Conservation (phyloP, 2,329 filamentous ascomycete genomes). For the Cercospora citrullina region DNA sequence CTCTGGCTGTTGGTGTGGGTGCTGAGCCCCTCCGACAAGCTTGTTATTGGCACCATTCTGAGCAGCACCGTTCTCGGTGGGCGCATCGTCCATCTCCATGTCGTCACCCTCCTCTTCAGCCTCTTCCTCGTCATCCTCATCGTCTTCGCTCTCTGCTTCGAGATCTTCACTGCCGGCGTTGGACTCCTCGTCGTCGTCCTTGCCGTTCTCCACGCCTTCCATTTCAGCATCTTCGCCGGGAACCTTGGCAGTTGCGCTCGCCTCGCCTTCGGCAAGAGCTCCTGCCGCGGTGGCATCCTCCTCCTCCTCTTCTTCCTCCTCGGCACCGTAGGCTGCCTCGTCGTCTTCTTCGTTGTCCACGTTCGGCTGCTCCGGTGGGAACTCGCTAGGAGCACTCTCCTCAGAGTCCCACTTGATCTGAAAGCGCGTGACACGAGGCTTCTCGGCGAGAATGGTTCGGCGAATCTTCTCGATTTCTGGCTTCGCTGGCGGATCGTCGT, state of each 20-base stretch:
- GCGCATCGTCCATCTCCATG: constrained; percentile 36
- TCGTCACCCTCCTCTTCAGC: constrained; percentile 41
- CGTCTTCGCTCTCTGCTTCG: constrained; percentile 46
- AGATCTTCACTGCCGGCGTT: constrained; percentile 60
- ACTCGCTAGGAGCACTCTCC: constrained; percentile 91
- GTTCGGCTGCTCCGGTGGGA: constrained; percentile 95
- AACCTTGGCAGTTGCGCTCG: constrained; percentile 16
- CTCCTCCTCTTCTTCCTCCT: constrained; percentile 71
- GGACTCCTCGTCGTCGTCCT: constrained; percentile 67
- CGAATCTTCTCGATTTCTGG: constrained; percentile 88
- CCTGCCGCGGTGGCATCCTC: constrained; percentile 55
- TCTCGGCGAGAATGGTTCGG: constrained; percentile 91
- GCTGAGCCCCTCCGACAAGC: constrained; percentile 6
- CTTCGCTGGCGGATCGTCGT: constrained; percentile 85
- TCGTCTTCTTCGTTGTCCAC: constrained; percentile 85
- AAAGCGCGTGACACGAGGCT: constrained; percentile 95
- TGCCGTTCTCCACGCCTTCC: constrained; percentile 63
- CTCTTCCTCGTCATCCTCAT: constrained; percentile 45
- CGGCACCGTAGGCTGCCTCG: constrained; percentile 80
- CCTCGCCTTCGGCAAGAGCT: constrained; percentile 44
- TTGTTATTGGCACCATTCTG: not conserved
- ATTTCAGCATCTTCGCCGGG: constrained; percentile 67
- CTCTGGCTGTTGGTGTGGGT: constrained; percentile 17
- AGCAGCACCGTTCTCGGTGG: constrained; percentile 18
- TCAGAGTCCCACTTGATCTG: constrained; percentile 99